A percentile compares a stretch with the other conserved stretches of the same genome.
Evolutionary conservation across 2,329 filamentous ascomycete genomes (phyloP).

Genomic region (Clonostachys byssicola): DNA sequence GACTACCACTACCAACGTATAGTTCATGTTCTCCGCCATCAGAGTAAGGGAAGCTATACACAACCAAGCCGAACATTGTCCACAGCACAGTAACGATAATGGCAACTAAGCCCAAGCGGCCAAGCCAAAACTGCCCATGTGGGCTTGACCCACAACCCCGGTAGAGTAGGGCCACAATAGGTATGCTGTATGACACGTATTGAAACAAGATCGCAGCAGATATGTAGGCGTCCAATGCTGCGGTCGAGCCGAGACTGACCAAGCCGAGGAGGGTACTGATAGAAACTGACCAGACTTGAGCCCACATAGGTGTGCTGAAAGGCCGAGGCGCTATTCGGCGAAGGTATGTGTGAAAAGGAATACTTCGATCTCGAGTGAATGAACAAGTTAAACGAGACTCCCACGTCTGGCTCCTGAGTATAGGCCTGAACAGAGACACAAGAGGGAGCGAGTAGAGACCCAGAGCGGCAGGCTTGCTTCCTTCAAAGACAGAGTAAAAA

Average conservation of each 20-base stretch:
- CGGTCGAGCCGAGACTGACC: background rate
- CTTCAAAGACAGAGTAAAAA: background rate
- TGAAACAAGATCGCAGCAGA: background rate
- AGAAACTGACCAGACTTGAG: constrained; percentile 10
- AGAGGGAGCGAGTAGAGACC: constrained; percentile 13
- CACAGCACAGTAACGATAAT: no score
- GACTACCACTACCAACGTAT: no score
- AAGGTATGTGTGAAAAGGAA: constrained; percentile 13
- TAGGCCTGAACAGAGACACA: constrained; percentile 11
- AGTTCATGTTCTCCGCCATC: no score
- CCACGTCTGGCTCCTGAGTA: constrained; percentile 20
- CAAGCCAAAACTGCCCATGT: no score
- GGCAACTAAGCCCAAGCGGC: no score
- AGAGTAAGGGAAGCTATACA: no score
- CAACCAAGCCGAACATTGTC: no score
- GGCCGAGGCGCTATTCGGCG: constrained; percentile 12
- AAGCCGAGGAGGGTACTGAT: background rate
- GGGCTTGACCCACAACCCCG: no score
- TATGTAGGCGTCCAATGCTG: background rate
- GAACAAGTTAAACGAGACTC: constrained; percentile 20
- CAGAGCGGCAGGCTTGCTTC: constrained; percentile 13
- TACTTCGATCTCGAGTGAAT: constrained; percentile 15
- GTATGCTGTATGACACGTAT: background rate
- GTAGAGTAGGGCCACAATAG: background rate
- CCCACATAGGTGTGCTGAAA: constrained; percentile 15